phyloP scores from a whole-genome alignment of 768 basidiomycete species.

The Boletus edulis region DNA sequence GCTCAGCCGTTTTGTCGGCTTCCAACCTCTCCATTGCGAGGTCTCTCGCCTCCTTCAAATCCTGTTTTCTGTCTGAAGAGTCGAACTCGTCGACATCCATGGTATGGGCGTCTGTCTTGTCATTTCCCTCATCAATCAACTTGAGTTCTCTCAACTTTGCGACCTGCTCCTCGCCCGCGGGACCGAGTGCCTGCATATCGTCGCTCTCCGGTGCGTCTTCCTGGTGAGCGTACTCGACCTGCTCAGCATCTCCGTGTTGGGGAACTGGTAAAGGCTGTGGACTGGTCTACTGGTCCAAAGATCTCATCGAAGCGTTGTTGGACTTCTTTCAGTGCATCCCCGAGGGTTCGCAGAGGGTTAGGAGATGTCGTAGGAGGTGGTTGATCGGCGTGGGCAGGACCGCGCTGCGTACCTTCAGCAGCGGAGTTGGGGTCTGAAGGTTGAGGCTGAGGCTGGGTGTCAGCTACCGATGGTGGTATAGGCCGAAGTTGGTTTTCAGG shows the following conservation, averaged over 20 bases:
- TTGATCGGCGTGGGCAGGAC: conserved; percentile 39
- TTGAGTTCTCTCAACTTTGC: conserved; percentile 81
- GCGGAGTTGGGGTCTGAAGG: conserved; percentile 32
- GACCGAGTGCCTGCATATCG: conserved; percentile 87
- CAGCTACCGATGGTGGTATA: background rate
- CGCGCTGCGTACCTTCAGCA: conserved; percentile 45
- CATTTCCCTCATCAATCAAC: conserved; percentile 60
- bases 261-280: conserved; percentile 31
- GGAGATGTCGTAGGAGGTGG: conserved; percentile 34
- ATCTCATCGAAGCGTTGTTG: conserved; percentile 85
- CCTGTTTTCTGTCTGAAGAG: conserved; percentile 9
- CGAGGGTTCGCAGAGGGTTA: conserved; percentile 75
- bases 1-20: conserved; percentile 27
- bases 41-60: conserved; percentile 26
- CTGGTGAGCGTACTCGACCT: conserved; percentile 68
- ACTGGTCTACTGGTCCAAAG: conserved; percentile 42
- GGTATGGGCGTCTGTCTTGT: conserved; percentile 35
- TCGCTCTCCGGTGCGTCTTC: conserved; percentile 62
- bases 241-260: conserved; percentile 40
- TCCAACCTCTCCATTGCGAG: conserved; percentile 27
- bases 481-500: conserved; percentile 8
- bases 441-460: background rate
- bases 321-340: conserved; percentile 81
- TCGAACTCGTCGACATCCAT: conserved; percentile 49
- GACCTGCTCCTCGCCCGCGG: conserved; percentile 79